Evolutionary conservation across 495 filamentous ascomycete species (phyloP), one percentile per base, ranked within the genome.

Genomic region (Aspergillus biplanus): DNA sequence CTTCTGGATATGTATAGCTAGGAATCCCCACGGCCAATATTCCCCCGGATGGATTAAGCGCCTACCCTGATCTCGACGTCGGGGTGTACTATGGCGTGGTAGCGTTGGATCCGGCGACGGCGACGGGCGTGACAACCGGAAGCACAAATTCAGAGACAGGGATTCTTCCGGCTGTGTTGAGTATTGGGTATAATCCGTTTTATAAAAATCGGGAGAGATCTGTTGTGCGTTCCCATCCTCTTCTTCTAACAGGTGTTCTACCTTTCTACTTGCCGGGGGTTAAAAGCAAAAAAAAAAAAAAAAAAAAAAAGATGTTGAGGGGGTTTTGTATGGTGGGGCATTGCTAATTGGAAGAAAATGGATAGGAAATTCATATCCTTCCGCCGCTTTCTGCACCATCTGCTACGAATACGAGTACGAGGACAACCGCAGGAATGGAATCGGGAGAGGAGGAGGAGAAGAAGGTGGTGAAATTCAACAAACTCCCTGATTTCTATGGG

Each of bases 21-120:
- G 92, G 94, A 59, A 97, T 98, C 75, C 95, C 95, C 4, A 99
- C 95, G 0, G 95, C 95, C 68, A 99, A 99, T 79, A 93, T 99
- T 65, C 93, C 95, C 46, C 82, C 96, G 59, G 87, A 89, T 58
- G 87, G 86, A 8, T 76, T 91, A 39, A 86, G 88, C 16, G 92
- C 91, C 70, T 86, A 96, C 70, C 79, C 84, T 8, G 82, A 86
- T 56, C 79, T 91, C 35, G 80, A 84, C 33, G 89, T 86, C 21
- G 95, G 95, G 48, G 89, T 99, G 16, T 98, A 99, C 77, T 97
- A 91, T 70, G 95, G 95, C 58, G 97, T 89, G 75, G 92, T 91
- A 1, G 84, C 91, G 0, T 77, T 93, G 4, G 78, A 82, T 60
- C 78, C 78, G 11, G 67, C 69, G 13, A 56, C 60, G 13, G 46